Evolutionary conservation across 2,329 filamentous ascomycete species (phyloP).

Genomic region (Arthrobotrys pseudoclavata): DNA sequence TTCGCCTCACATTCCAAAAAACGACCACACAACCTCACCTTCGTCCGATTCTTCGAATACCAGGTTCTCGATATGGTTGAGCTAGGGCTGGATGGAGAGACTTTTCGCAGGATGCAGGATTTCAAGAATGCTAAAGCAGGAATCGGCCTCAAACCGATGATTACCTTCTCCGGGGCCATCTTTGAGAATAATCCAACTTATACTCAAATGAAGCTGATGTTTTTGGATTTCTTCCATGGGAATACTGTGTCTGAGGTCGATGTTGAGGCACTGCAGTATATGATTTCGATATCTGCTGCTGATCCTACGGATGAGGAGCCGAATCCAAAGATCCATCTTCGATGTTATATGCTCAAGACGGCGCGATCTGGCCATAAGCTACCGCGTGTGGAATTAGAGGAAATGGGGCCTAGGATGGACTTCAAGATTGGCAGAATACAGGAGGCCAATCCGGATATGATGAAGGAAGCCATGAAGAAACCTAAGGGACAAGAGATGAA

Average conservation of each 20-base stretch:
- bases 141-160: conserved; percentile 86
- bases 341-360: conserved; percentile 87
- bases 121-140: conserved; percentile 83
- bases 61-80: conserved; percentile 96
- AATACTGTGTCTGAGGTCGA: conserved; percentile 85
- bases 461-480: conserved; percentile 92
- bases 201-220: conserved; percentile 85
- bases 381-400: conserved; percentile 91
- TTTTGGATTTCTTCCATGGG: conserved; percentile 92
- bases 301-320: conserved; percentile 71
- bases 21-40: conserved; percentile 88
- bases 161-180: conserved; percentile 88
- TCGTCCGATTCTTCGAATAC: conserved; percentile 84
- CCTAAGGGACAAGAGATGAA: conserved; percentile 75
- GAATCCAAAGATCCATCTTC: conserved; percentile 61
- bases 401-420: conserved; percentile 95
- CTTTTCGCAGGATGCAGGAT: conserved; percentile 77
- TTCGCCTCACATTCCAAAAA: conserved; percentile 93
- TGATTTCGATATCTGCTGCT: conserved; percentile 83
- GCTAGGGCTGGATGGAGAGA: conserved; percentile 82
- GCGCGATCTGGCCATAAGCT: conserved; percentile 88
- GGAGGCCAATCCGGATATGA: conserved; percentile 81
- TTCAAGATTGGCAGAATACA: conserved; percentile 85
- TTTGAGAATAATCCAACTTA: conserved; percentile 85
- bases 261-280: conserved; percentile 93